Evolutionary conservation across 2,329 filamentous ascomycete genomes (phyloP).

Genomic region (Botrytis deweyae): DNA sequence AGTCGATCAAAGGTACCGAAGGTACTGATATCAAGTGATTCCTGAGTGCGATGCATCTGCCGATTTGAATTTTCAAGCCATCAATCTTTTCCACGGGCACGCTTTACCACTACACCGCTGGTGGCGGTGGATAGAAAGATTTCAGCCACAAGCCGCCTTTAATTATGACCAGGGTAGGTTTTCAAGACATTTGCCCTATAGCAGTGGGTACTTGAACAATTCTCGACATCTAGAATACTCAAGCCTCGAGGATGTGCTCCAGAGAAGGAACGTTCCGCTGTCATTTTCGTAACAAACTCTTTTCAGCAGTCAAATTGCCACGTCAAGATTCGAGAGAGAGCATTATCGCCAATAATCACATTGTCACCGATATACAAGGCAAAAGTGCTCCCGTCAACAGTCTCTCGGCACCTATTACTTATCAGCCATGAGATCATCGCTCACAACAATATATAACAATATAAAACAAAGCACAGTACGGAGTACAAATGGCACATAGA

Average conservation of each 20-base stretch:
- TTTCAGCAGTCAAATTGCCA: neutral
- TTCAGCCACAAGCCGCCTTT: constrained; percentile 16
- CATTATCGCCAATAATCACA: neutral
- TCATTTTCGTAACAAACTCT: neutral
- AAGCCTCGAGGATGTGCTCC: neutral
- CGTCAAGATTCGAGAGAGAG: neutral
- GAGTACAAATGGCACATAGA: neutral
- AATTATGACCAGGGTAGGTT: neutral
- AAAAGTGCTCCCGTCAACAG: neutral
- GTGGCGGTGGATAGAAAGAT: neutral
- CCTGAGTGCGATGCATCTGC: neutral
- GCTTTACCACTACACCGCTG: neutral
- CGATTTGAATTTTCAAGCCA: neutral
- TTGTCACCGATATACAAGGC: neutral
- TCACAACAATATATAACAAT: too few species aligned
- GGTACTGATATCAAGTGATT: neutral
- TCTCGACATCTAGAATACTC: neutral
- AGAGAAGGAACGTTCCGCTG: constrained; percentile 3
- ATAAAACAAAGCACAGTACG: neutral
- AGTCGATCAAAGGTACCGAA: neutral
- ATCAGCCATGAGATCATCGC: neutral
- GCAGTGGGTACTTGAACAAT: neutral
- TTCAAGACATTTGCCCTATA: neutral
- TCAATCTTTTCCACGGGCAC: neutral
- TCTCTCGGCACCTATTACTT: neutral